Base-by-base conservation (phyloP, 2,329 filamentous ascomycete genomes). In the Aureobasidium sp. region DNA sequence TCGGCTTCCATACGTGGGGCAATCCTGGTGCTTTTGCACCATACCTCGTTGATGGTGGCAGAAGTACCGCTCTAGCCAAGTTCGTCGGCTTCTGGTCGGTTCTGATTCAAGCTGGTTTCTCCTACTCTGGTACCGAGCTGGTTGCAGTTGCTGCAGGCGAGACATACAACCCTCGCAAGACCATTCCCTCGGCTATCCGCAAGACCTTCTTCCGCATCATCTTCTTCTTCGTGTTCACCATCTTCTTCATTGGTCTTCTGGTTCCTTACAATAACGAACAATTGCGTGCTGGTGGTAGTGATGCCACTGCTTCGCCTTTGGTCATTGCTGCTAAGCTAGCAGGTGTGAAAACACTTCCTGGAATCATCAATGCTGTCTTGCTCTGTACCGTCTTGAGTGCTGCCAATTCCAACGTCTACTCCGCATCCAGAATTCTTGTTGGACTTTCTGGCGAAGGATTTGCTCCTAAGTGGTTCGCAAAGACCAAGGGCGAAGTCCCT, bases 351-450 rank as follows among this genome's bases (percentile, higher is more conserved):
- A 81, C 80, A 1, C 78, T 89, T 16, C 85, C 85, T 29, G 80
- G 79, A 47, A 80, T 88, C 63, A 85, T 88, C 77, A 88, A 87
- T 70, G 84, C 81, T n/a, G 80, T 87, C 44, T 47, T 65, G 42
- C 45, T 65, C 44, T 62, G 88, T 0, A 89, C 88, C 3, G 89
- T 91, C 5, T 84, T 91, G 67, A 90, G 88, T 0, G 88, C 63
- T 37, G 64, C 66, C 32, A 66, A 66, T 25, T 62, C 62, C 30
- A 63, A 63, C 45, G 62, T 65, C 32, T 88, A 88, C 73, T 86
- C 84, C 0, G 85, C 86, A 53, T 86, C 84, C 44, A 84, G 88
- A 69, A 83, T 90, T 21, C 77, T 91, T 9, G 86, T 88, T 69
- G 86, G 85, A 62, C 83, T 91, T 70, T 81, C 78, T 0, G 73